Evolutionary conservation across 2,329 filamentous ascomycete genomes (phyloP), one percentile per base, ranked within the genome.

Genomic region (Bipolaris victoriae): DNA sequence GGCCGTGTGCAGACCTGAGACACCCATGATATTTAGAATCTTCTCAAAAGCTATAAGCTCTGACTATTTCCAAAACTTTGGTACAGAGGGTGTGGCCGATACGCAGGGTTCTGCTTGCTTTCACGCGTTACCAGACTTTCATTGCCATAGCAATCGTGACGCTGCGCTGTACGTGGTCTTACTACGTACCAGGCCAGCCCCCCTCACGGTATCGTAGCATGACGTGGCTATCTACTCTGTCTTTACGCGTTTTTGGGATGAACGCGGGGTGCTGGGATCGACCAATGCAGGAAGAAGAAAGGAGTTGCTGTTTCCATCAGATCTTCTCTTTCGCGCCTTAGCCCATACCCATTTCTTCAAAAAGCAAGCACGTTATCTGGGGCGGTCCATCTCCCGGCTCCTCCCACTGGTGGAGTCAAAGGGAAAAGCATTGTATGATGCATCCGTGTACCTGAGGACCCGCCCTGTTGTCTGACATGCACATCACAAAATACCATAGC

Each of bases 261-360:
- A 52, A 45, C 39, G 31, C 40, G 20, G 49, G 31, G 35, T 20
- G 26, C 49, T 29, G 40, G 49, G 9, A 35, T 43, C n/a, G 26
- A 31, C n/a, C 26, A 24, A n/a, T 35, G 16, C 43, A 24, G 24
- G 18, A 39, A 47, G 24, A 48, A 47, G 49, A 13, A 45, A 26
- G 9, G 37, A 29, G 18, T 52, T 20, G 10, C n/a, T 52, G 40
- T 31, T 52, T 45, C 36, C 37, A 31, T 13, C 29, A 44, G 31
- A 15, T 29, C 3, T 24, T 1, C 15, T 29, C 35, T 24, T 37
- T 22, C n/a, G n/a, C 15, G 35, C 13, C 4, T 10, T 39, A 20
- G 22, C 18, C 22, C 26, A 24, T 18, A 16, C 15, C 37, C 35
- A 18, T n/a, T 37, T 18, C 13, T 37, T 2, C 7, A 29, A 29